Percentiles rank a stretch among this genome's conserved stretches.
phyloP scores from a whole-genome alignment of 768 basidiomycete species.

The Coprinellus micaceus region DNA sequence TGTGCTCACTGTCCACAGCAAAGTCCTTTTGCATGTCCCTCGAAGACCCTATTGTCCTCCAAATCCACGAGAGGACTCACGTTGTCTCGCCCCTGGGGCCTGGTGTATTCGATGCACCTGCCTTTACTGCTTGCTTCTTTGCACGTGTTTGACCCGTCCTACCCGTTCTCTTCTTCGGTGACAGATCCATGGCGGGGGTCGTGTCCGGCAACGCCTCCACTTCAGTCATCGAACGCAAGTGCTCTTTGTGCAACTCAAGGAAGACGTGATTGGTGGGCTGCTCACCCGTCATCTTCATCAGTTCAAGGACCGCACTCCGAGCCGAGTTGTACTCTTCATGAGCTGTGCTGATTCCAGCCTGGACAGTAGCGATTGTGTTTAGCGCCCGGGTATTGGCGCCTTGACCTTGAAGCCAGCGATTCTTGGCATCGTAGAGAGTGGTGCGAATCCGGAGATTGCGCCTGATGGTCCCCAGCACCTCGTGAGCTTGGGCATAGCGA shows the following conservation, averaged over 20 bases:
- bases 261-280: too few species aligned
- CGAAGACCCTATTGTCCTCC: slow-evolving; percentile 5
- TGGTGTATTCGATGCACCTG: too few species aligned
- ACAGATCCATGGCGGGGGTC: too few species aligned
- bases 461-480: slow-evolving; percentile 19
- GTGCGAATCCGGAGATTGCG: slow-evolving; percentile 19
- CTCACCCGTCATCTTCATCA: too few species aligned
- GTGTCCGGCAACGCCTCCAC: too few species aligned
- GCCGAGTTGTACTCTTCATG: neutral
- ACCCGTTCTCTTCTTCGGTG: too few species aligned
- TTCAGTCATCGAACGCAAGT: neutral
- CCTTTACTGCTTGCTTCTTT: too few species aligned
- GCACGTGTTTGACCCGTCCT: too few species aligned
- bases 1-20: neutral
- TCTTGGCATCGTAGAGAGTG: slow-evolving; percentile 19
- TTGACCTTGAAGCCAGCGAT: slow-evolving; percentile 19
- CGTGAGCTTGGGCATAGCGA: slow-evolving; percentile 22
- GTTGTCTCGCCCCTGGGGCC: slow-evolving; percentile 15
- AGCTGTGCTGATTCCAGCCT: slow-evolving; percentile 14
- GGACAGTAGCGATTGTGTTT: slow-evolving; percentile 14
- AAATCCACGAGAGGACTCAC: slow-evolving; percentile 18
- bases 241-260: neutral
- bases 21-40: neutral
- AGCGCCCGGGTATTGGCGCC: slow-evolving; percentile 21
- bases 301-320: neutral